phyloP scores from a whole-genome alignment of 805 yeast genomes.

The Candida arabinofermentans region DNA sequence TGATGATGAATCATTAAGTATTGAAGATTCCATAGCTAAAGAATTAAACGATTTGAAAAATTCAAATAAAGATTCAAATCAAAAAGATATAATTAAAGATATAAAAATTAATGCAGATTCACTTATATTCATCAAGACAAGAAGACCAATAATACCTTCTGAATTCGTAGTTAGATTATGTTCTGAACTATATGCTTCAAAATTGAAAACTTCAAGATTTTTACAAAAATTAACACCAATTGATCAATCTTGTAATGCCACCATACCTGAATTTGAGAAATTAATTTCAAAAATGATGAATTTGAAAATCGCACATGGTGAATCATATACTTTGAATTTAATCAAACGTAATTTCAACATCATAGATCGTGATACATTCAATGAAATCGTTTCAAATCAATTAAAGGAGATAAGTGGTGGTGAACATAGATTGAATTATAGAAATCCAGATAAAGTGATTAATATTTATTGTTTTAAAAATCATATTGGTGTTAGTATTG shows the following conservation, averaged over 20 bases:
- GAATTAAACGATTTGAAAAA: conserved; percentile 66
- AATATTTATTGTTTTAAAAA: conserved; percentile 86
- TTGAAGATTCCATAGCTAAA: conserved; percentile 71
- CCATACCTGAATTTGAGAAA: conserved; percentile 58
- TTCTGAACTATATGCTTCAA: conserved; percentile 48
- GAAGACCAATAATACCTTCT: conserved; percentile 77
- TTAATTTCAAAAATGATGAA: conserved; percentile 32
- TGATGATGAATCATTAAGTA: conserved; percentile 41
- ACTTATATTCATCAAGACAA: conserved; percentile 77
- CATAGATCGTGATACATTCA: conserved; percentile 68
- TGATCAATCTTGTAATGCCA: conserved; percentile 67
- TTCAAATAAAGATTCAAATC: conserved; percentile 32
- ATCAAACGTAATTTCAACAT: conserved; percentile 74
- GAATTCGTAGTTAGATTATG: conserved; percentile 62
- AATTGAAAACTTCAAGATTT: conserved; percentile 59
- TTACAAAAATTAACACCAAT: conserved; percentile 82
- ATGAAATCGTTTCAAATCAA: conserved; percentile 44
- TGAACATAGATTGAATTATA: conserved; percentile 70
- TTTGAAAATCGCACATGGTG: conserved; percentile 15
- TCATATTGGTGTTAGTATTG: conserved; percentile 84
- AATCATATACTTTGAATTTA: conserved; percentile 75
- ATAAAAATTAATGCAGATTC: conserved; percentile 75
- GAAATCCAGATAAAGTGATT: conserved; percentile 71
- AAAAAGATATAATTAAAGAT: conserved; percentile 49
- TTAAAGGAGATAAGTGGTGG: no score